Base-by-base conservation (phyloP, 2,329 filamentous ascomycete species). In the Calonectria hawksworthii region DNA sequence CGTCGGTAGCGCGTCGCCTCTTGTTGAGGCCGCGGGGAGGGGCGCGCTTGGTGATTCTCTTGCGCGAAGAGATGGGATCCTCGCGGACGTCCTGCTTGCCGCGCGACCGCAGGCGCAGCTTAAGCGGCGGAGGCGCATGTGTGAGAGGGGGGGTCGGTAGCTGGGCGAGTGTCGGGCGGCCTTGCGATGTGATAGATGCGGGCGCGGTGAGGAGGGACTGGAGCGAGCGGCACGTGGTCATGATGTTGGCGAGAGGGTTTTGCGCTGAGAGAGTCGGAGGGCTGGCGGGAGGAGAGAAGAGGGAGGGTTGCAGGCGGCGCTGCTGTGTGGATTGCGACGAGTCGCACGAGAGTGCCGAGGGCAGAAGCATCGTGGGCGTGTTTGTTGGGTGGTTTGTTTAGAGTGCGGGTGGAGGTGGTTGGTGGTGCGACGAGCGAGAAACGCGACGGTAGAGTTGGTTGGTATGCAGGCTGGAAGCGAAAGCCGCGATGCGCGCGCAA, bases 241-340 rank as follows among this genome's bases (percentile, higher is more conserved):
- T 89, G 80, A 93, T 88, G 83, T 89, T 90, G 81, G 86, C 87
- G 77, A 92, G 85, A 26, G 89, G 85, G 67, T 84, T 84, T 74
- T 88, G 85, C 28, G 88, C 83, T 50, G 87, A 87, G 59, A 86
- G 80, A 36, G 86, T 85, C 8, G 89, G 88, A 69, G 90, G 90
- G 83, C 90, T 90, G 79, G 90, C 86, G 70, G 91, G 91, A 65
- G 92, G 92, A 68, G 91, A 92, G 75, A 89, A 88, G 83, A 92
- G 78, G 89, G 81, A 90, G 86, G 56, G 88, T 82, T 88, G 87
- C 8, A 88, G 87, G 76, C 87, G 88, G 61, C 86, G 84, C 84
- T 77, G 77, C 84, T 77, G 77, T 44, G 78, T 70, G 71, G 86
- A 81, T 73, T 87, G 88, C 86, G 89, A 88, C 81, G 88, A 83